Base-by-base conservation (phyloP, 768 basidiomycete species). In the Daedaleopsis sinensis region DNA sequence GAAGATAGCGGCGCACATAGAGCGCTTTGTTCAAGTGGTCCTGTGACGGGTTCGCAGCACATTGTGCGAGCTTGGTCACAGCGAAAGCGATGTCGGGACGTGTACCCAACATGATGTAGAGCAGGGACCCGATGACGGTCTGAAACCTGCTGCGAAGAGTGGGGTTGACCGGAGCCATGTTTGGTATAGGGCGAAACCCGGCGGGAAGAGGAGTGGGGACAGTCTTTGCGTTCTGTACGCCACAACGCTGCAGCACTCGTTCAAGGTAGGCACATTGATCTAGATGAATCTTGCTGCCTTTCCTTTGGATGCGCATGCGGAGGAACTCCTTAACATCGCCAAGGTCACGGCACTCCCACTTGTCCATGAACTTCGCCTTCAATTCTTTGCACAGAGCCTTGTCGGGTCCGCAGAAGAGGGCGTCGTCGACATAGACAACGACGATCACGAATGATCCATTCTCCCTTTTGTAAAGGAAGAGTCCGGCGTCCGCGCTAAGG, bases 11-110 rank as follows among this genome's bases (percentile, higher is more conserved):
- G 46, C 47, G 54, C 19, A 60, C 19, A 32, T 49, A 49, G n/a
- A 54, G 32, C 19, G 15, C 47, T 23, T 46, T 38, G 8, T 19
- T 39, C 18, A 42, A 38, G 49, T 61, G 59, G 13, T 61, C 59
- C 13, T 61, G 38, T 21, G 47, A 49, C 24, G 77, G 79, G 54
- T 77, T 74, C 2, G 59, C 36, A 5, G 68, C 62, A 62, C 74
- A 80, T 35, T 75, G 75, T 5, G 71, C 61, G 0, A 82, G 64
- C 1, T 64, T 62, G 1, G 67, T 61, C 9, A 79, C 75, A 1
- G 77, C 69, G 61, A 69, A 79, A 0, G 74, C 65, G 39, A 81
- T 80, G 58, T 81, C 78, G 1, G 78, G 77, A 1, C 73, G 69
- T 0, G 76, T 76, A 6, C 65, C 69, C 1, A 74, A 39, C 58